A percentile compares a stretch with the other conserved stretches of the same genome.
Conservation (phyloP, 2,329 filamentous ascomycete species). For the Sporothrix phasma region DNA sequence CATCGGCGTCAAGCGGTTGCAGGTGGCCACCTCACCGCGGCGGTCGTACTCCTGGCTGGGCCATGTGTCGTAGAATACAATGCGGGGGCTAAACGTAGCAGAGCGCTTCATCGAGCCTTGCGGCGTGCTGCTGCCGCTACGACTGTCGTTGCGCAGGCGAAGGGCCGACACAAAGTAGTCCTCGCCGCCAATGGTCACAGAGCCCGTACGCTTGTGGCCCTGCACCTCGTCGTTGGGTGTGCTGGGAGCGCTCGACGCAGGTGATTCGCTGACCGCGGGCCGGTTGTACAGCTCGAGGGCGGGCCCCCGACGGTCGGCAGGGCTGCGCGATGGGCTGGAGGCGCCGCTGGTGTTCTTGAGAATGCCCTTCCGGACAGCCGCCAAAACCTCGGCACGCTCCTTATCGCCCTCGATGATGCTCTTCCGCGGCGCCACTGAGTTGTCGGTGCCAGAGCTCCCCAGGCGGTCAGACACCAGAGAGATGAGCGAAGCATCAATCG, state of each 20-base stretch:
- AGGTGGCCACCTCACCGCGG: conserved; percentile 90
- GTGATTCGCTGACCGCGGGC: conserved; percentile 62
- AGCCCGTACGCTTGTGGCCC: conserved; percentile 56
- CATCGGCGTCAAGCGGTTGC: conserved; percentile 93
- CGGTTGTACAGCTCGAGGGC: conserved; percentile 51
- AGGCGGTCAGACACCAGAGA: conserved; percentile 40
- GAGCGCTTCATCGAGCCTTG: conserved; percentile 53
- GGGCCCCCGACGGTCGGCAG: conserved; percentile 43
- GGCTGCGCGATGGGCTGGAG: conserved; percentile 55
- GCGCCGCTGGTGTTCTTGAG: conserved; percentile 69
- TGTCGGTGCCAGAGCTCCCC: conserved; percentile 49
- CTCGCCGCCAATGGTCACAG: conserved; percentile 65
- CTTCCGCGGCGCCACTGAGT: conserved; percentile 56
- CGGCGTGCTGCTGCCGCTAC: conserved; percentile 72
- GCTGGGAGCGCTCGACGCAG: conserved; percentile 75
- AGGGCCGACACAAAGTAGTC: conserved; percentile 82
- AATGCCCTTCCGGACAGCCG: conserved; percentile 90
- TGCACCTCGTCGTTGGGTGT: conserved; percentile 73
- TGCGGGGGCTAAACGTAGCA: conserved; percentile 77
- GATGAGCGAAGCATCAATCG: conserved; percentile 54
- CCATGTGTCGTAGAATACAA: conserved; percentile 95
- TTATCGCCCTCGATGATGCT: conserved; percentile 86
- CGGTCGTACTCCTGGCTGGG: conserved; percentile 92
- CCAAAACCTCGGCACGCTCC: conserved; percentile 83
- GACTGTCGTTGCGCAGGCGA: conserved; percentile 63